Evolutionary conservation across 139 green algal species (phyloP), one percentile per base, ranked within the genome.

Genomic region (Desmodesmus armatus): DNA sequence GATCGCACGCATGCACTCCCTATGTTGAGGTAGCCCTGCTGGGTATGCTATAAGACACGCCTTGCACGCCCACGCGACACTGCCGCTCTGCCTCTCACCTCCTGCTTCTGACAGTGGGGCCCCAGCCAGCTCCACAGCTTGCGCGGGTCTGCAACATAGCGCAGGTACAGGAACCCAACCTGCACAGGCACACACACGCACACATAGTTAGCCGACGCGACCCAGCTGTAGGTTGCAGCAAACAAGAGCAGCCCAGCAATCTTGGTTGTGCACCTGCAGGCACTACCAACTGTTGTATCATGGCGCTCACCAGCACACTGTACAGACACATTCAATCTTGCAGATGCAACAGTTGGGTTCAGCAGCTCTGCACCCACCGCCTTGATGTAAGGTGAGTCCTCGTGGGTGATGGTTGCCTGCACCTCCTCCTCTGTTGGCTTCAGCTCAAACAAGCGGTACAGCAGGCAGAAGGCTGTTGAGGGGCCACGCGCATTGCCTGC

Each of bases 321-420:
- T n/a, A n/a, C n/a, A n/a, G n/a, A n/a, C n/a, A n/a, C n/a, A n/a
- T n/a, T n/a, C 6, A 55, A 77, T 7, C 25, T 1, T 44, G 72
- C 23, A 80, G 25, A 6, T 80, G 5, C 72, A 53, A 17, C 3
- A 47, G n/a, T n/a, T n/a, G n/a, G n/a, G n/a, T 33, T 1, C 33
- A 44, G 35, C 49, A 72, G 35, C 76, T n/a, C n/a, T n/a, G n/a
- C n/a, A 67, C 94, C 85, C 78, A 99, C 95, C 90, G 96, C 96
- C 19, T 96, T 93, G 78, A 99, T 99, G 92, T 97, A 99, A 0
- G 94, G 92, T 0, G 96, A 99, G 88, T 99, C 97, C 5, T 75
- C 51, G 87, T 99, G 97, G 41, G 94, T 88, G 6, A 99, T 71
- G 71, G 97, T 92, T 2, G 92, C 88, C 69, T 93, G 85, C 0